Conservation (phyloP, 2,329 filamentous ascomycete species). For the Ciborinia camelliae region DNA sequence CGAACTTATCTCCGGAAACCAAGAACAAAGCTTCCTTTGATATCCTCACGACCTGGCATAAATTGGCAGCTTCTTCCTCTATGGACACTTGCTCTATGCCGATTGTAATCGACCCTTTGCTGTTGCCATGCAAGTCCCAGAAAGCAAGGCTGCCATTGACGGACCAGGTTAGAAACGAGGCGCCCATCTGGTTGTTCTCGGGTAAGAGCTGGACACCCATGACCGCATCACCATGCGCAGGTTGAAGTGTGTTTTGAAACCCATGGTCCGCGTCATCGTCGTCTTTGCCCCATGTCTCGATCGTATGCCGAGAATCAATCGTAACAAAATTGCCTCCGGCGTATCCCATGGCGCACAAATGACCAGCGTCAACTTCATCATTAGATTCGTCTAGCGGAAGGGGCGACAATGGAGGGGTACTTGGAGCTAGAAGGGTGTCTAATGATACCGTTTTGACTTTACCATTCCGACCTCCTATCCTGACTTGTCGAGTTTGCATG, state of each 20-base stretch:
- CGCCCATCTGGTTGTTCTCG: slow-evolving; percentile 56
- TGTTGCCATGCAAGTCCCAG: slow-evolving; percentile 73
- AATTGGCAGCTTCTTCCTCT: slow-evolving; percentile 53
- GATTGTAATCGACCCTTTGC: slow-evolving; percentile 61
- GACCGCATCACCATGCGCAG: slow-evolving; percentile 62
- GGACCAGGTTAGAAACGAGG: slow-evolving; percentile 88
- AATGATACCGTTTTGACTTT: slow-evolving; percentile 51
- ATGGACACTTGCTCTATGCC: slow-evolving; percentile 62
- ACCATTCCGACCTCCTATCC: slow-evolving; percentile 40
- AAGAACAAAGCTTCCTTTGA: slow-evolving; percentile 63
- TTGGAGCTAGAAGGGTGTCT: slow-evolving; percentile 39
- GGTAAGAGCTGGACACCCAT: slow-evolving; percentile 69
- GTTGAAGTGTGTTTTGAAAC: slow-evolving; percentile 50
- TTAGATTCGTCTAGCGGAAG: slow-evolving; percentile 23
- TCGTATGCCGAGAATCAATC: slow-evolving; percentile 71
- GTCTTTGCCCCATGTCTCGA: slow-evolving; percentile 53
- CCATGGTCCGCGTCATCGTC: slow-evolving; percentile 37
- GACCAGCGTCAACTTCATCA: slow-evolving; percentile 35
- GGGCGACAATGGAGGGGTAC: slow-evolving; percentile 36
- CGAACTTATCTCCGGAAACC: slow-evolving; percentile 80
- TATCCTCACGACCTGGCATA: slow-evolving; percentile 57
- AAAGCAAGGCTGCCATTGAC: slow-evolving; percentile 74
- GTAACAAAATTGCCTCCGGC: slow-evolving; percentile 66
- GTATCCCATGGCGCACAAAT: slow-evolving; percentile 65
- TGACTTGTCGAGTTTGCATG: slow-evolving; percentile 36